These are phyloP conservation scores for Ustilago lituana DNA, from an alignment of 1,284 basidiomycete species.

Conservation along the genomic window DNA sequence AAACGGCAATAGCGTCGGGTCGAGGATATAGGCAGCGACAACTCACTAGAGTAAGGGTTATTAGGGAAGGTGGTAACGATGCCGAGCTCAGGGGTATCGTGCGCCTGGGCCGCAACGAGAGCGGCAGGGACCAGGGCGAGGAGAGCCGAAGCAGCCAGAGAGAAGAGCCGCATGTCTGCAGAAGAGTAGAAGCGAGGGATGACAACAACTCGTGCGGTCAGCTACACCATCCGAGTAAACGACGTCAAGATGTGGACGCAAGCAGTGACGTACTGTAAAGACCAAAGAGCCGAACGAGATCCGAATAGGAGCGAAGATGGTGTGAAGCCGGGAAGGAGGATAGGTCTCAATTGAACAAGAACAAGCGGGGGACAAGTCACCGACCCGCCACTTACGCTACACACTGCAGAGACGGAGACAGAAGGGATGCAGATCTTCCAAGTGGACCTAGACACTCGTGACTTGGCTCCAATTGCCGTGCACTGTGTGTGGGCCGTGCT, in stretches of 20 bases:
- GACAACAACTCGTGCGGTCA: background rate
- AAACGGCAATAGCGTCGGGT: background rate
- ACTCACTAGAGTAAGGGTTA: conserved; percentile 59
- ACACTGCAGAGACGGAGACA: background rate
- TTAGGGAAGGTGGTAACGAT: conserved; percentile 64
- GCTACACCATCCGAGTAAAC: background rate
- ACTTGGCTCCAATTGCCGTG: conserved; percentile 1
- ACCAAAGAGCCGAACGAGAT: conserved; percentile 7
- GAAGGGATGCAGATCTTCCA: conserved; percentile 7
- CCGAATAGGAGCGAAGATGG: background rate
- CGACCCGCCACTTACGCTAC: too few relatives aligned
- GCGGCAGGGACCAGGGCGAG: conserved; percentile 29
- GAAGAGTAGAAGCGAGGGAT: background rate
- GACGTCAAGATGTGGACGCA: too few relatives aligned
- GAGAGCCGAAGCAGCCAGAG: conserved; percentile 34
- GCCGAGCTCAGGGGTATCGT: conserved; percentile 61
- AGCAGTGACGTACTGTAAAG: conserved; percentile 3
- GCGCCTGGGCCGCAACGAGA: conserved; percentile 47
- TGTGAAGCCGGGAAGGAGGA: background rate
- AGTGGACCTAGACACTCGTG: conserved; percentile 1
- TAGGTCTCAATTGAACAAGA: too few relatives aligned
- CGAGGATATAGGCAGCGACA: background rate
- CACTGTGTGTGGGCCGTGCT: background rate
- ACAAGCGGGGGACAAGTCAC: conserved; percentile 5
- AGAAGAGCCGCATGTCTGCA: conserved; percentile 38